Evolutionary conservation across 768 basidiomycete species (phyloP).

Genomic region (Leucosporidium scottii): DNA sequence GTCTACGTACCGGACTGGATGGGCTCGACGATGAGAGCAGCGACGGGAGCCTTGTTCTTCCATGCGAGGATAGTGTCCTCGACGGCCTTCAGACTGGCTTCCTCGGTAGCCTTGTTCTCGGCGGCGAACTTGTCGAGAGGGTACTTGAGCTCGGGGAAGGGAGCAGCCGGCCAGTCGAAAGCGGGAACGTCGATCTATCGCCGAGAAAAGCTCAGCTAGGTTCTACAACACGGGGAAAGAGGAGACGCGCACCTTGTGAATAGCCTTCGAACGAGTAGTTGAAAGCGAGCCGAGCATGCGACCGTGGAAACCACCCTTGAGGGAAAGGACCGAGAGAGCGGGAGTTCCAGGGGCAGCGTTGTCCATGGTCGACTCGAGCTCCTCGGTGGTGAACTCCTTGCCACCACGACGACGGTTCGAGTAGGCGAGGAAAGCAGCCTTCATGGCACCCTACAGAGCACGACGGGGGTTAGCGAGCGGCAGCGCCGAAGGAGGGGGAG

Average conservation of each 20-base stretch:
- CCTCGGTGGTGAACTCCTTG: constrained; percentile 41
- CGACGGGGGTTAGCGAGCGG: constrained; percentile 13
- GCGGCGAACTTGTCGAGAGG: constrained; percentile 42
- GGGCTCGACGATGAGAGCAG: constrained; percentile 48
- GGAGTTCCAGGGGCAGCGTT: constrained; percentile 45
- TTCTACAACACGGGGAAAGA: background rate
- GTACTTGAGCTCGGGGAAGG: constrained; percentile 45
- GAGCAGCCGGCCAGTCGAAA: constrained; percentile 46
- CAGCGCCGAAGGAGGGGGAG: too few relatives aligned
- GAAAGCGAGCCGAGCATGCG: constrained; percentile 45
- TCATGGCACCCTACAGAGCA: constrained; percentile 42
- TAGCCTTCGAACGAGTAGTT: constrained; percentile 45
- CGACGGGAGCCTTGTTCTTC: constrained; percentile 41
- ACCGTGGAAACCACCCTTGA: constrained; percentile 47
- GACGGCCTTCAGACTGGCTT: constrained; percentile 39
- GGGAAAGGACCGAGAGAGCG: constrained; percentile 43
- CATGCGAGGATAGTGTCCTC: constrained; percentile 31
- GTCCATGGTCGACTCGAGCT: constrained; percentile 43
- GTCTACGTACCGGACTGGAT: constrained; percentile 37
- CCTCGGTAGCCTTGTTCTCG: constrained; percentile 44
- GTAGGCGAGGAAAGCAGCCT: constrained; percentile 44
- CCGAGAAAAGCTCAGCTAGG: constrained; percentile 6
- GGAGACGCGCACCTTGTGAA: constrained; percentile 42
- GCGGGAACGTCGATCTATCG: constrained; percentile 44
- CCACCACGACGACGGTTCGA: constrained; percentile 39